Conservation (phyloP, 805 yeast species). For the Pichia nanzhaoensis region DNA sequence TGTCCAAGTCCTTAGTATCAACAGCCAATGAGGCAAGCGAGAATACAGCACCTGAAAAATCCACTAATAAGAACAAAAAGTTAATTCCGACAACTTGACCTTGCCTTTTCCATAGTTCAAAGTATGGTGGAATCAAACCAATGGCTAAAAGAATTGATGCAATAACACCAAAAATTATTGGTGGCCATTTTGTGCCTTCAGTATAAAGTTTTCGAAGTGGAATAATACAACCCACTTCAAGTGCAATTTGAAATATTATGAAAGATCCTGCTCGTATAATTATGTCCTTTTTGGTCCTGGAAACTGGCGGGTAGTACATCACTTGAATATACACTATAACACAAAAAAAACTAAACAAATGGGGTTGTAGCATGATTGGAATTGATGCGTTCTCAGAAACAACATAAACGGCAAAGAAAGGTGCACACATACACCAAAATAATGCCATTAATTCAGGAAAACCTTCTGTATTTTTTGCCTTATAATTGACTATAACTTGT, state of each 20-base stretch:
- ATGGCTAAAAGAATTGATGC: slow-evolving; percentile 44
- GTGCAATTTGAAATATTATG: slow-evolving; percentile 31
- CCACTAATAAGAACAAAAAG: slow-evolving; percentile 43
- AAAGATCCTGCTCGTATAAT: slow-evolving; percentile 29
- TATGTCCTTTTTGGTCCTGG: slow-evolving; percentile 28
- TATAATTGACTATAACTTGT: slow-evolving; percentile 60
- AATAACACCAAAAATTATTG: slow-evolving; percentile 40
- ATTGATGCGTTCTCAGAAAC: slow-evolving; percentile 41
- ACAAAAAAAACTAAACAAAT: slow-evolving; percentile 46
- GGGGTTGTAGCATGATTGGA: slow-evolving; percentile 49
- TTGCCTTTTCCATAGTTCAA: slow-evolving; percentile 43
- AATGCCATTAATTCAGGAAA: slow-evolving; percentile 85
- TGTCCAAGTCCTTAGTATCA: slow-evolving; percentile 47
- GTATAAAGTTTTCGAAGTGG: slow-evolving; percentile 43
- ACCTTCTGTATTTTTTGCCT: slow-evolving; percentile 75
- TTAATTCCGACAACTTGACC: slow-evolving; percentile 53
- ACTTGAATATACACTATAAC: slow-evolving; percentile 41
- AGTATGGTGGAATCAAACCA: slow-evolving; percentile 51
- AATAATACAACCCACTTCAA: slow-evolving; percentile 44
- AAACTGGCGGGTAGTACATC: slow-evolving; percentile 47
- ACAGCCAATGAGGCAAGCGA: slow-evolving; percentile 57
- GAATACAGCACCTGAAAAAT: slow-evolving; percentile 50
- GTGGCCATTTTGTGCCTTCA: slow-evolving; percentile 39
- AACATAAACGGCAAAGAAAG: slow-evolving; percentile 48
- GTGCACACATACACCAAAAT: slow-evolving; percentile 64